These are phyloP conservation scores for Marasmius oreades DNA, from an alignment of 1,284 basidiomycete species.

Conservation along the genomic window DNA sequence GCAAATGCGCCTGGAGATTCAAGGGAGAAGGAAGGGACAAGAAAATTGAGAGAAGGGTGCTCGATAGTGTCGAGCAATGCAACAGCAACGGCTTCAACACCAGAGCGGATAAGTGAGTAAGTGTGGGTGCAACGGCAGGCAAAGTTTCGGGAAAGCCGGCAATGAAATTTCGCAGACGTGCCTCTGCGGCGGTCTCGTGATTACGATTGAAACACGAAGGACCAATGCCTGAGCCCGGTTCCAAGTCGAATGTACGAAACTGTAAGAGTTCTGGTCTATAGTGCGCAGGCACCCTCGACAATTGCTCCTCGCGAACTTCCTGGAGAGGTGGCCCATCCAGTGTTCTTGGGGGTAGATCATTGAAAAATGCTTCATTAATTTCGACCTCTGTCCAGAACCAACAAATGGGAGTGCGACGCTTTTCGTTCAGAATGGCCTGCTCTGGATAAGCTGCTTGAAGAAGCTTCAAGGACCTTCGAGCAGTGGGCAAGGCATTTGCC, in stretches of 20 bases:
- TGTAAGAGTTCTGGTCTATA: slow-evolving; percentile 31
- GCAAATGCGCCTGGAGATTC: slow-evolving; percentile 59
- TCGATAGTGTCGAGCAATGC: slow-evolving; percentile 58
- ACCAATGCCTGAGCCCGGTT: slow-evolving; percentile 46
- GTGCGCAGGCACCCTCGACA: background rate
- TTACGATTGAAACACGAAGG: slow-evolving; percentile 24
- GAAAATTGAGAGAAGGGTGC: slow-evolving; percentile 56
- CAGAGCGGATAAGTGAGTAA: slow-evolving; percentile 53
- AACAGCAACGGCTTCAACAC: slow-evolving; percentile 54
- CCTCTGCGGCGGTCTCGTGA: slow-evolving; percentile 24
- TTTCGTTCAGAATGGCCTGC: slow-evolving; percentile 44
- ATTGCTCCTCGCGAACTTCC: background rate
- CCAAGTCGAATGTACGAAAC: slow-evolving; percentile 62
- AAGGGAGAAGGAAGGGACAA: slow-evolving; percentile 51
- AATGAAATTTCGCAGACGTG: slow-evolving; percentile 45
- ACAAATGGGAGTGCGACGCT: slow-evolving; percentile 31
- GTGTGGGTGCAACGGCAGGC: slow-evolving; percentile 60
- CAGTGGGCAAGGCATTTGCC: slow-evolving; percentile 50
- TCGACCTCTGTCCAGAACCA: slow-evolving; percentile 68
- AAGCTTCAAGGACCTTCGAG: slow-evolving; percentile 63
- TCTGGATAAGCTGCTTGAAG: slow-evolving; percentile 58
- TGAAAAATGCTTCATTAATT: slow-evolving; percentile 42
- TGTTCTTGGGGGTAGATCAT: background rate
- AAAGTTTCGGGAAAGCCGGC: slow-evolving; percentile 51
- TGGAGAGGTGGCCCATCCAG: slow-evolving; percentile 6